Evolutionary conservation across 192 early-diverging fungal genomes (phyloP).

Genomic region (Coemansia sp.): DNA sequence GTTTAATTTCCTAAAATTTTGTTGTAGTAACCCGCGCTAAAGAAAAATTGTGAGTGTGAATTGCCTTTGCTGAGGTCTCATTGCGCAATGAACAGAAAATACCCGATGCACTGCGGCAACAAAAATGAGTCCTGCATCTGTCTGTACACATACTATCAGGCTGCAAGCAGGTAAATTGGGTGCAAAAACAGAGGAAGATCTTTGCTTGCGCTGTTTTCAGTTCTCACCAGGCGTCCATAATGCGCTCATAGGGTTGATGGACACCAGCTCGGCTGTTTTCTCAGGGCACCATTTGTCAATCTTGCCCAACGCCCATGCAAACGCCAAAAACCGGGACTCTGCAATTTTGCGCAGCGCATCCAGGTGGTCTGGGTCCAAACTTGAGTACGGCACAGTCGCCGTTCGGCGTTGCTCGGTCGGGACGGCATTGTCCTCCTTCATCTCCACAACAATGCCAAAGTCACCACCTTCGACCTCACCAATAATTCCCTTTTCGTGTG

Average conservation of each 20-base stretch:
- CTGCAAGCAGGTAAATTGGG: background rate
- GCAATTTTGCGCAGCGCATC: constrained; percentile 55
- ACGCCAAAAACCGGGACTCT: constrained; percentile 58
- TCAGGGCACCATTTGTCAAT: constrained; percentile 54
- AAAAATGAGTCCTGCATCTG: background rate
- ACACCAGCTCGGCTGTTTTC: constrained; percentile 44
- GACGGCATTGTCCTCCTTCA: constrained; percentile 16
- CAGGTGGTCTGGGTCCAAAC: constrained; percentile 33
- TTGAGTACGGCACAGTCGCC: constrained; percentile 33
- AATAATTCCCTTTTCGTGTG: constrained; percentile 46
- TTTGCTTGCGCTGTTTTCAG: background rate
- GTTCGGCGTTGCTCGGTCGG: constrained; percentile 7
- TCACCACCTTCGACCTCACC: constrained; percentile 41
- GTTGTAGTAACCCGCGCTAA: background rate
- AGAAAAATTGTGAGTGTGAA: background rate
- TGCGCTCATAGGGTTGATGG: constrained; percentile 58
- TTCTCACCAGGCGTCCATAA: constrained; percentile 44
- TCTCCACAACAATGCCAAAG: constrained; percentile 54
- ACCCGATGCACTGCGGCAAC: constrained; percentile 2
- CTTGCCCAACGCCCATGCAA: constrained; percentile 56
- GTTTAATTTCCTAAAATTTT: background rate
- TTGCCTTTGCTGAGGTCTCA: background rate
- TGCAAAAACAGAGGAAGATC: background rate
- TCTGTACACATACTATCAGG: background rate
- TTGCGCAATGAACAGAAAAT: background rate